phyloP scores from a whole-genome alignment of 202 grass and related monocot species.

The Carex arenaria region DNA sequence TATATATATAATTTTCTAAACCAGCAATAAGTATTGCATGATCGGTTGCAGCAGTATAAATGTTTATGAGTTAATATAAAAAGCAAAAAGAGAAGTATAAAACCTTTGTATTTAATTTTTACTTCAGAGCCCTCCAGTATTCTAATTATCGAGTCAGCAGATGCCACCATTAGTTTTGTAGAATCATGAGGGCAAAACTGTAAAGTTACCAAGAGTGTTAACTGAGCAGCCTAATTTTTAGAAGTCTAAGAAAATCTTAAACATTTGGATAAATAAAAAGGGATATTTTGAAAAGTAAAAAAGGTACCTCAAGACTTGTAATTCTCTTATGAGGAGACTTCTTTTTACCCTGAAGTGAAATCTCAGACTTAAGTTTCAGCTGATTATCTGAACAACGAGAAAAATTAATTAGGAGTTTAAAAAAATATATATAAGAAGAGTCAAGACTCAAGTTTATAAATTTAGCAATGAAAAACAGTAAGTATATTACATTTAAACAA shows the following conservation, averaged over 20 bases:
- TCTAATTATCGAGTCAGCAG: slow-evolving; percentile 47
- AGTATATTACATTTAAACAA: neutral
- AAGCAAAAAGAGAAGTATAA: neutral
- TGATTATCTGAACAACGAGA: slow-evolving; percentile 26
- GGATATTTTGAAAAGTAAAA: neutral
- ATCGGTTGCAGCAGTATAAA: neutral
- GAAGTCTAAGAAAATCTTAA: neutral
- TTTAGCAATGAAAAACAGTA: neutral
- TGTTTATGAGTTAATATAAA: neutral
- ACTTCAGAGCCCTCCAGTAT: slow-evolving; percentile 31
- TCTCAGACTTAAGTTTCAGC: slow-evolving; percentile 35
- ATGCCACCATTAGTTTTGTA: slow-evolving; percentile 42
- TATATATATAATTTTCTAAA: neutral
- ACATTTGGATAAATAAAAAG: neutral
- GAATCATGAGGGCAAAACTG: slow-evolving; percentile 35
- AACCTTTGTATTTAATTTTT: slow-evolving; percentile 56
- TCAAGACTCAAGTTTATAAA: neutral
- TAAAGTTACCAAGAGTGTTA: neutral
- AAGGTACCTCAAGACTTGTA: slow-evolving; percentile 55
- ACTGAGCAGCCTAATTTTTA: neutral
- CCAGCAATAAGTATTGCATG: neutral
- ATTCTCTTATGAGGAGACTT: slow-evolving; percentile 46
- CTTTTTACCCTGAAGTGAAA: slow-evolving; percentile 39
- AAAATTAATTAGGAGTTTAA: slow-evolving; percentile 1
- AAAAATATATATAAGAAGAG: neutral